Conservation (phyloP, 352 stramenopile genomes). For the Salisapilia sapeloensis region DNA sequence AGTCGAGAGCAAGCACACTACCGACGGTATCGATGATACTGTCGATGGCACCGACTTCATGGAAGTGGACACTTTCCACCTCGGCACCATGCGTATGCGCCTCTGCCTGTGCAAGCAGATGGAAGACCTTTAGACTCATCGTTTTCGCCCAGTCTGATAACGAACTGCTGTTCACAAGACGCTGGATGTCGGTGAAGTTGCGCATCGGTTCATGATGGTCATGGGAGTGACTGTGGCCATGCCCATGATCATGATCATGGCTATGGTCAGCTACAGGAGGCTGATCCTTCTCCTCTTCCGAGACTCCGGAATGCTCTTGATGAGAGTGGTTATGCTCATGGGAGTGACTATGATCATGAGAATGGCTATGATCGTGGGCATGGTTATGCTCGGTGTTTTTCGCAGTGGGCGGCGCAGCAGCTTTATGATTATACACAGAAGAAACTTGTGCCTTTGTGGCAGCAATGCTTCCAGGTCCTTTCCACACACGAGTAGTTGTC, state of each 20-base stretch:
- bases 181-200: conserved; percentile 82
- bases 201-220: conserved; percentile 56
- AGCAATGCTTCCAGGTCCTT: conserved; percentile 79
- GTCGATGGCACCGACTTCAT: conserved; percentile 95
- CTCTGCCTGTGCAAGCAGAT: conserved; percentile 84
- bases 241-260: conserved; percentile 15
- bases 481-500: conserved; percentile 40
- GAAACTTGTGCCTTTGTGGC: conserved; percentile 78
- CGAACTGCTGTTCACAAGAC: conserved; percentile 61
- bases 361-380: conserved; percentile 5
- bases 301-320: conserved; percentile 13
- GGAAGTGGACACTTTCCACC: conserved; percentile 91
- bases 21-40: conserved; percentile 95
- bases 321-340: conserved; percentile 15
- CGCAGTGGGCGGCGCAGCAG: conserved; percentile 12
- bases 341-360: conserved; percentile 7
- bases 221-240: conserved; percentile 15
- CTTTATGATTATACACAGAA: conserved; percentile 76
- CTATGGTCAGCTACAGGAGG: conserved; percentile 8
- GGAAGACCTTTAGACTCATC: conserved; percentile 85
- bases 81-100: conserved; percentile 86
- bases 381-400: conserved; percentile 3
- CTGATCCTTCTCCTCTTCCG: conserved; percentile 11
- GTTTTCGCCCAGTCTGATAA: conserved; percentile 82
- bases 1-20: conserved; percentile 84